Base-by-base conservation (phyloP, 495 filamentous ascomycete species). In the Xylaria sp. region DNA sequence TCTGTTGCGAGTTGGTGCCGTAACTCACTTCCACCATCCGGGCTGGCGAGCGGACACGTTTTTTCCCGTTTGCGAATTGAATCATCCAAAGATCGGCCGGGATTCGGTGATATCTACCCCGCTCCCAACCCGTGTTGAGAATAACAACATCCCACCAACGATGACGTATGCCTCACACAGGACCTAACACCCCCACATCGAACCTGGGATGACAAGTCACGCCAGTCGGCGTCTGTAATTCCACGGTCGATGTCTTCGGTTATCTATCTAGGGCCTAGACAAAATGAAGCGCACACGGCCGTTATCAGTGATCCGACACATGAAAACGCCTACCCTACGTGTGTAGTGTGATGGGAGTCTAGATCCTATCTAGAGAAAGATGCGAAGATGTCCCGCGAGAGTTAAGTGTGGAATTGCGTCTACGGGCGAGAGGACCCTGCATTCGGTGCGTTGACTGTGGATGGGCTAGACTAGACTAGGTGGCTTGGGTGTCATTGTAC, bases 151-250 rank as follows among this genome's bases (percentile, higher is more conserved):
- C 53, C 67, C 55, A 69, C 67, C 14, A 35, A 29, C 66, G 17
- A 69, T 69, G 67, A 69, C 67, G 67, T 69, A 69, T 48, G 53
- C 26, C 40, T 53, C 41, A 41, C 55, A 57, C 40, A 68, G 19
- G 29, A 7, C 48, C 21, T 14, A 12, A 37, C 3, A 1, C 19
- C 64, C 64, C 64, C 64, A 55, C 64, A 41, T 67, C 2, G 33
- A n/a, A 41, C 29, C 43, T 15, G 46, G 31, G 64, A 26, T 53
- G 64, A 35, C 48, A 53, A 40, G 33, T 67, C 46, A 67, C 24
- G 8, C n/a, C 31, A 35, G 21, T 43, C 64, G 43, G 21, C 48
- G 11, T 67, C 64, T 53, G n/a, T 43, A 19, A 29, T n/a, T 55
- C 21, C 35, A 2, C 33, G n/a, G n/a, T 21, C 19, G n/a, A n/a